A percentile compares a stretch with the other conserved stretches of the same genome.
These are phyloP conservation scores for Leishmania major DNA, from an alignment of 208 protist species.

Conservation along the genomic window DNA sequence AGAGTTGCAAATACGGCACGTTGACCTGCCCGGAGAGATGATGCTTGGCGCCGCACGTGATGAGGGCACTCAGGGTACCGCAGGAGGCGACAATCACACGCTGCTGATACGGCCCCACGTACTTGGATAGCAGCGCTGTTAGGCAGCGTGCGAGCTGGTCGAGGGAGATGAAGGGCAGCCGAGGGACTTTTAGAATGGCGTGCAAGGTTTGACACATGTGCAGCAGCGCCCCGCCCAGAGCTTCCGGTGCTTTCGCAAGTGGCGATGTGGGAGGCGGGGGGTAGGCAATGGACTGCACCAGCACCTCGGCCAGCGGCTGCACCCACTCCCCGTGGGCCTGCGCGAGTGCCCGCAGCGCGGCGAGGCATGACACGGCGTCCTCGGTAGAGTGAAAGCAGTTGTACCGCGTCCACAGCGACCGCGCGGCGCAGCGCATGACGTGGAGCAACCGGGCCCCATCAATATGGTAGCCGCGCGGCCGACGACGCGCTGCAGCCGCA, in stretches of 20 bases:
- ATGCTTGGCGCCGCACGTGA: conserved; percentile 68
- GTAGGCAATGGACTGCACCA: conserved; percentile 52
- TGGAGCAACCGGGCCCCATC: conserved; percentile 49
- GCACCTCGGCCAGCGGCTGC: conserved; percentile 57
- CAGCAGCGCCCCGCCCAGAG: conserved; percentile 46
- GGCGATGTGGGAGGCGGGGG: conserved; percentile 22
- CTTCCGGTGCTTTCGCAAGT: conserved; percentile 24
- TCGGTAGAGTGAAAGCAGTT: conserved; percentile 41
- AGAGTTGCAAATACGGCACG: conserved; percentile 68
- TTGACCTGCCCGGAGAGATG: conserved; percentile 47
- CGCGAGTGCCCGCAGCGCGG: conserved; percentile 56
- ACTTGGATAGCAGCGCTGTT: conserved; percentile 70
- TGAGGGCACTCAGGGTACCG: conserved; percentile 64
- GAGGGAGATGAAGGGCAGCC: conserved; percentile 58
- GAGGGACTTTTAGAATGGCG: conserved; percentile 46
- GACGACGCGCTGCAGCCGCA: conserved; percentile 3
- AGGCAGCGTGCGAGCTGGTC: conserved; percentile 53
- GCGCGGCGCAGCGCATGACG: conserved; percentile 56
- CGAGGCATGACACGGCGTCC: conserved; percentile 56
- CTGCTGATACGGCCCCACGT: conserved; percentile 83
- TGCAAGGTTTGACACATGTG: conserved; percentile 59
- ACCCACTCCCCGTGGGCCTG: conserved; percentile 57
- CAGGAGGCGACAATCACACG: conserved; percentile 75
- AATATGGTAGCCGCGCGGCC: conserved; percentile 30
- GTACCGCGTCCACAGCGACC: conserved; percentile 65